A percentile compares a stretch with the other conserved stretches of the same genome.
Conservation (phyloP, 2,329 filamentous ascomycete genomes). For the Colletotrichum horii region DNA sequence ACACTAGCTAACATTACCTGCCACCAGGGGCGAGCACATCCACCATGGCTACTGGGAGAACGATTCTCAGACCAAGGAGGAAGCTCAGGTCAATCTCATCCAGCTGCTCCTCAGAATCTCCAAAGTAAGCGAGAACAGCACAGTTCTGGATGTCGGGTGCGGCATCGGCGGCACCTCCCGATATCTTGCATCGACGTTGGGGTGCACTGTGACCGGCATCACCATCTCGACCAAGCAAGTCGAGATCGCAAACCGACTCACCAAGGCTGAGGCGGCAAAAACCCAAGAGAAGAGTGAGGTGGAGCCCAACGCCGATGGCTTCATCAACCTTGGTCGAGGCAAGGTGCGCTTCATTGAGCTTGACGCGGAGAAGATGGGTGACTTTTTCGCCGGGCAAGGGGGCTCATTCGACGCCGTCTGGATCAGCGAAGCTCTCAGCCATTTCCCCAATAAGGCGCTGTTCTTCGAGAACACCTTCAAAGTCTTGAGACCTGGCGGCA, state of each 20-base stretch:
- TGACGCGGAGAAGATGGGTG: conserved; percentile 65
- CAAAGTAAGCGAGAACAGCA: conserved; percentile 33
- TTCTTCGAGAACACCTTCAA: conserved; percentile 60
- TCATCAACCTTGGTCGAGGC: conserved; percentile 46
- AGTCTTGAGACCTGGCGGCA: conserved; percentile 54
- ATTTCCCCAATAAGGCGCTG: conserved; percentile 62
- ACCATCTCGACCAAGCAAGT: conserved; percentile 66
- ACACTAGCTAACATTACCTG: not conserved
- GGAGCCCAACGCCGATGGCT: conserved; percentile 33
- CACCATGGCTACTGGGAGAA: conserved; percentile 67
- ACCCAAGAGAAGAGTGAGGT: conserved; percentile 1
- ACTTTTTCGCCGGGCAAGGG: conserved; percentile 47
- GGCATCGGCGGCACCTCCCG: conserved; percentile 65
- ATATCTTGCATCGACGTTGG: conserved; percentile 56
- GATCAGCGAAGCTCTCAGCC: conserved; percentile 67
- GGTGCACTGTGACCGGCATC: conserved; percentile 61
- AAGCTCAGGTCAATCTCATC: conserved; percentile 63
- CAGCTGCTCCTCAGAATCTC: conserved; percentile 52
- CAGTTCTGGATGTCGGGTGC: conserved; percentile 64
- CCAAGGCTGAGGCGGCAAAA: conserved; percentile 36
- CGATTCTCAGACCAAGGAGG: conserved; percentile 57
- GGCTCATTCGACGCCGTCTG: conserved; percentile 60
- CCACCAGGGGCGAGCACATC: conserved; percentile 63
- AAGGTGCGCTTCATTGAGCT: conserved; percentile 61
- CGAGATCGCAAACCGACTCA: conserved; percentile 59